phyloP scores from a whole-genome alignment of 208 protist species.

The Acanthamoeba lenticulata region DNA sequence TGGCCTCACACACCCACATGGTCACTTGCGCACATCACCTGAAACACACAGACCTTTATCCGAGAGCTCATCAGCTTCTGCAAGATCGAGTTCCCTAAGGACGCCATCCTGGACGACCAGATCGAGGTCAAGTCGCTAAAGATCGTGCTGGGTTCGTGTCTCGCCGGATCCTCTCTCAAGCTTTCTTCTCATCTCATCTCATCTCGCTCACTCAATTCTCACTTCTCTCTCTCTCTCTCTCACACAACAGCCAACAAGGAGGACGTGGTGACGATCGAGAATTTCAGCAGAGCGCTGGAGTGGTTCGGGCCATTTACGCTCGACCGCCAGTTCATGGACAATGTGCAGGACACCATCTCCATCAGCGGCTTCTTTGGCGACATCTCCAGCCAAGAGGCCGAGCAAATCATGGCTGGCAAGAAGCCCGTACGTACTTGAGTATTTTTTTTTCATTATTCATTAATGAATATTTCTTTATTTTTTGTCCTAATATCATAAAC shows the following conservation, averaged over 20 bases:
- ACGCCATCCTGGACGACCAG: neutral
- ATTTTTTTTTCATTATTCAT: too few species aligned
- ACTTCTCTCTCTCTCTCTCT: neutral
- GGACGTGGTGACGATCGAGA: neutral
- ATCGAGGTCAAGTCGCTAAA: conserved; percentile 19
- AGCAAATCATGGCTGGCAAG: neutral
- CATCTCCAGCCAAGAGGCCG: neutral
- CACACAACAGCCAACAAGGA: neutral
- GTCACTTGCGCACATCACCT: too few species aligned
- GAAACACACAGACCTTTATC: neutral
- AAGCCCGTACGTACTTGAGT: neutral
- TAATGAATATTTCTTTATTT: neutral
- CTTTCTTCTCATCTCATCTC: neutral
- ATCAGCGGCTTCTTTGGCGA: conserved; percentile 21
- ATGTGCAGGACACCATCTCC: neutral
- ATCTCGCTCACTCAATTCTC: too few species aligned
- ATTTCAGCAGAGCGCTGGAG: neutral
- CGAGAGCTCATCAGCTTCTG: neutral
- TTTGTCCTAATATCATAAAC: too few species aligned
- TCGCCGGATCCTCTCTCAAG: neutral
- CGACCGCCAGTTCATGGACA: neutral
- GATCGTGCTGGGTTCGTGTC: neutral
- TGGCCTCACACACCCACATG: too few species aligned
- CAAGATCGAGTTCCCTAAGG: conserved; percentile 34
- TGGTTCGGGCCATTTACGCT: conserved; percentile 54